Conservation (phyloP, 225 moss, liverwort and hornwort genomes). For the Bryum argenteum region DNA sequence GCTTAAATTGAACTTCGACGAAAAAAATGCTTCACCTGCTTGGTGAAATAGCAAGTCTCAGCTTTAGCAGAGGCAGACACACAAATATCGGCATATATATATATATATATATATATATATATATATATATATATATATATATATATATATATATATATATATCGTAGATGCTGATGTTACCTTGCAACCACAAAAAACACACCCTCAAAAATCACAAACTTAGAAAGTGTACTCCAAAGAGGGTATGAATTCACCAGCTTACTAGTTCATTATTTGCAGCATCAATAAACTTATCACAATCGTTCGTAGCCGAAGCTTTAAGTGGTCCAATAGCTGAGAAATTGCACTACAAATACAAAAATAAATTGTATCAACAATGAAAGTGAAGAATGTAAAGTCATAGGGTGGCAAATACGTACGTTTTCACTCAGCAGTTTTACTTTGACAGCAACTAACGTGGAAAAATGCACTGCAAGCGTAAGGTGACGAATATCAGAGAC, state of each 20-base stretch:
- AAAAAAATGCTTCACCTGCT: conserved; percentile 55
- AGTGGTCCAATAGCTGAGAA: conserved; percentile 64
- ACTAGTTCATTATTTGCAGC: conserved; percentile 56
- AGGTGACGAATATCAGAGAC: not conserved
- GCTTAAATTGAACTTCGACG: conserved; percentile 6
- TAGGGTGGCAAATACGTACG: conserved; percentile 43
- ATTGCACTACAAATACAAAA: conserved; percentile 62
- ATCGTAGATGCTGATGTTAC: conserved; percentile 89
- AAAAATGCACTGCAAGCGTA: conserved; percentile 49
- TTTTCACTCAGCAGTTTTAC: conserved; percentile 55
- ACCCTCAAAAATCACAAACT: no score
- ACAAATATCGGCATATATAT: no score
- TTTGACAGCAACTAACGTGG: conserved; percentile 34
- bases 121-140: no score
- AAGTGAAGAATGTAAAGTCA: no score
- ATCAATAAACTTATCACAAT: conserved; percentile 59
- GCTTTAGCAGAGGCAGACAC: conserved; percentile 68
- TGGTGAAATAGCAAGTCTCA: conserved; percentile 81
- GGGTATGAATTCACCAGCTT: no score
- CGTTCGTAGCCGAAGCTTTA: conserved; percentile 33
- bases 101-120: no score
- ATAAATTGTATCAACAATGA: conserved; percentile 29
- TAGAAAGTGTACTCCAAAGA: no score
- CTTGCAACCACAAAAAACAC: conserved; percentile 49
- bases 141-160: no score